phyloP scores from a whole-genome alignment of 225 moss, liverwort and hornwort species.

The Bryum argenteum region DNA sequence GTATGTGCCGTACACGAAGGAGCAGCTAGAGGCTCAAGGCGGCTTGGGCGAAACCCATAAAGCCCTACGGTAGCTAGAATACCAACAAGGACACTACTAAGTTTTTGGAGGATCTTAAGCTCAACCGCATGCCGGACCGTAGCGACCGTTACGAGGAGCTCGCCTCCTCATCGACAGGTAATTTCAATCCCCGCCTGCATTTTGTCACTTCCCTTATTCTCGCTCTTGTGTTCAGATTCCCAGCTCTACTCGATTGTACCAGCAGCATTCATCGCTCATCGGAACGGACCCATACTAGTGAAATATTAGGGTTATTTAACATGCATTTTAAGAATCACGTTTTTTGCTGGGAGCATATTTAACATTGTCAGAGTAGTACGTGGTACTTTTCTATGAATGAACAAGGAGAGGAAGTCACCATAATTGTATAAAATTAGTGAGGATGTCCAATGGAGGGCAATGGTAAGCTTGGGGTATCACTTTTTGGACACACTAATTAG shows the following conservation, averaged over 20 bases:
- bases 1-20: conserved; percentile 71
- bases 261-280: background rate
- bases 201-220: conserved; percentile 12
- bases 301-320: background rate
- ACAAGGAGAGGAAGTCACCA: background rate
- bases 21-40: conserved; percentile 57
- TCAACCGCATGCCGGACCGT: conserved; percentile 70
- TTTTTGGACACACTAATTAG: no score
- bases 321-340: background rate
- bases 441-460: no score
- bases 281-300: background rate
- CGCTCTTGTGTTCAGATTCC: conserved; percentile 7
- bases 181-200: background rate
- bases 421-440: background rate
- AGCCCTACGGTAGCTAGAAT: conserved; percentile 84
- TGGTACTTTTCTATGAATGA: background rate
- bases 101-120: conserved; percentile 76
- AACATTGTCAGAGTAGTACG: background rate
- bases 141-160: conserved; percentile 61
- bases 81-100: conserved; percentile 89
- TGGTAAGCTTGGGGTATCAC: no score
- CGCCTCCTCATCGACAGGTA: conserved; percentile 6
- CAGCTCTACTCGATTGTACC: no score
- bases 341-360: background rate
- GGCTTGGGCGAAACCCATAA: conserved; percentile 75